Evolutionary conservation across 169 alveolate genomes (phyloP), one percentile per base, ranked within the genome.

Genomic region (Cystoisospora suis): DNA sequence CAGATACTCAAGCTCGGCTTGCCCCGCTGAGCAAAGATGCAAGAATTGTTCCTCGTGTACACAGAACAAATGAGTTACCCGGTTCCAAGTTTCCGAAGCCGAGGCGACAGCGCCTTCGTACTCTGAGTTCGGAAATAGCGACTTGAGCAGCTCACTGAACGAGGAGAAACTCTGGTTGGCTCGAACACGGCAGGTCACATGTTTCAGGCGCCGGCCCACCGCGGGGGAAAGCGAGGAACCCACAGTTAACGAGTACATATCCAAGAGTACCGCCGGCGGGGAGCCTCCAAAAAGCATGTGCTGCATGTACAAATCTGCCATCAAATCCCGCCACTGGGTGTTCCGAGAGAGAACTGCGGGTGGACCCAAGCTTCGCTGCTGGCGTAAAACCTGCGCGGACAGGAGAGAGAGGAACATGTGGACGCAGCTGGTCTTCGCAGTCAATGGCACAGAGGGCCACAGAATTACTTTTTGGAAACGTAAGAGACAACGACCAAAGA

Each of bases 241-340:
- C 40, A 23, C 40, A 1, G 77, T 5, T 36, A 65, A 65, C 12
- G 77, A 4, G n/a, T 65, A n/a, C 77, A 44, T 1, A 20, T 36
- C 77, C 42, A 65, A 20, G 34, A 23, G 34, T 44, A 44, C 77
- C 42, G 77, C 77, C 1, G 77, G 77, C 77, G 77, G 42, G 7
- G 34, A 36, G 42, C 34, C 77, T 44, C 40, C 77, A 44, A 65
- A 65, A 1, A 65, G 5, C 42, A 65, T 0, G 20, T 65, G 77
- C 77, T 65, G 77, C 77, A 65, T 15, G 45, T 44, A 44, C 77
- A 65, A 23, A n/a, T 65, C 77, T n/a, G 77, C 77, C 77, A 65
- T 4, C 12, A 65, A 65, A 36, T 65, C 77, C 20, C 20, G n/a
- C 77, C 77, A 65, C 15, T 65, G 77, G 0, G n/a, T 44, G n/a